These are phyloP conservation scores for Beauveria varroae DNA, from an alignment of 2,329 filamentous ascomycete genomes.

Conservation along the genomic window DNA sequence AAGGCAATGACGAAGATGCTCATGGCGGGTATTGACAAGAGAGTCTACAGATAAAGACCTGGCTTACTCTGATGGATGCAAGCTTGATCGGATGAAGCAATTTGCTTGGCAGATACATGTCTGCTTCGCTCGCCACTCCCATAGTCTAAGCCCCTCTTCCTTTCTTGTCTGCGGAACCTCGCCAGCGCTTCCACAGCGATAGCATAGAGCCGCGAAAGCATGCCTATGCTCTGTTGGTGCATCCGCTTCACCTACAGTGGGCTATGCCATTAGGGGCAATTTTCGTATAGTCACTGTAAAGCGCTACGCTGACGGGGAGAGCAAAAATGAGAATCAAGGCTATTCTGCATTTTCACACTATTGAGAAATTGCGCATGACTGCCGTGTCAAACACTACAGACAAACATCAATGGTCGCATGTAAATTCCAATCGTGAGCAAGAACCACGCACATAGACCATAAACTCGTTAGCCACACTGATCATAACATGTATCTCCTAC, in stretches of 20 bases:
- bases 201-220: background rate
- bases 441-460: too few relatives aligned
- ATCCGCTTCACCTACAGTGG: constrained; percentile 24
- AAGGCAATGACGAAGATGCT: too few relatives aligned
- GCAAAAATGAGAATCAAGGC: background rate
- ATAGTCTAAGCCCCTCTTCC: constrained; percentile 49
- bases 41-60: background rate
- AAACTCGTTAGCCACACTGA: too few relatives aligned
- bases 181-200: constrained; percentile 68
- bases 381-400: background rate
- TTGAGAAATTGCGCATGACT: background rate
- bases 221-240: background rate
- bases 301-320: background rate
- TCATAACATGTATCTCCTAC: too few relatives aligned
- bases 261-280: constrained; percentile 33
- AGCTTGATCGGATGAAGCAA: constrained; percentile 75
- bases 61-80: constrained; percentile 36
- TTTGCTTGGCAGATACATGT: constrained; percentile 74
- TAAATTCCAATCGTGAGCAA: background rate
- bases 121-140: constrained; percentile 38
- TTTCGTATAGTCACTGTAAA: constrained; percentile 19
- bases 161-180: constrained; percentile 50
- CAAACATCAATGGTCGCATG: background rate
- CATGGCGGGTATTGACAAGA: background rate
- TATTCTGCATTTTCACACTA: background rate